A percentile compares a stretch with the other conserved stretches of the same genome.
Conservation (phyloP, 257 asterid genomes). For the Plectranthus barbatus region DNA sequence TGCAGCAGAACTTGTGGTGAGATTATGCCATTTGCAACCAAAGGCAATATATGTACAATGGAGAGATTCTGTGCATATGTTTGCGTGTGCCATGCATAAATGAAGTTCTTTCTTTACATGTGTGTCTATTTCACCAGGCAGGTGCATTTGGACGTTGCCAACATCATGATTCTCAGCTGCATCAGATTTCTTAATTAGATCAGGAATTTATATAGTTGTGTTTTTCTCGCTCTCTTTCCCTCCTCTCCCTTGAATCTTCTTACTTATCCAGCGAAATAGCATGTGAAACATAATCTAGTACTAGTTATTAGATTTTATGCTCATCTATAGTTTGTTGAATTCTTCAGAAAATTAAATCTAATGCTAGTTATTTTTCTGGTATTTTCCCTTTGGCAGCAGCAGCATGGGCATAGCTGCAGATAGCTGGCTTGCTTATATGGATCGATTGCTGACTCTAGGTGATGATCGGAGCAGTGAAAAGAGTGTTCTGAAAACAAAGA, state of each 20-base stretch:
- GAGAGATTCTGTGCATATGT: neutral
- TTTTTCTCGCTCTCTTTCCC: neutral
- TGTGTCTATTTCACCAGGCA: neutral
- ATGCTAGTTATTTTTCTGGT: neutral
- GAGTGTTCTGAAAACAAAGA: constrained; percentile 23
- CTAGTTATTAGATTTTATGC: neutral
- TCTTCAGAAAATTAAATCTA: neutral
- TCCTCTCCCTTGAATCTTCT: too few species aligned
- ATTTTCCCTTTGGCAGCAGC: constrained; percentile 34
- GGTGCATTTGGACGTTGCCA: neutral
- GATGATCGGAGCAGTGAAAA: constrained; percentile 35
- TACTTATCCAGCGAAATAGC: neutral
- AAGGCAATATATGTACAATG: too few species aligned
- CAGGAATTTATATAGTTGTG: neutral
- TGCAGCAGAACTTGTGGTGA: too few species aligned
- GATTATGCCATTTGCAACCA: too few species aligned
- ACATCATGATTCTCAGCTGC: neutral
- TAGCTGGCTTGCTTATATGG: constrained; percentile 73
- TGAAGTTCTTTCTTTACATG: neutral
- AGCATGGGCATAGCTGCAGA: constrained; percentile 54
- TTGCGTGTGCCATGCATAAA: neutral
- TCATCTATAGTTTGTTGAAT: neutral
- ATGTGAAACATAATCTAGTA: neutral
- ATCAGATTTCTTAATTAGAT: neutral
- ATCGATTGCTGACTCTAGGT: constrained; percentile 48